Percentiles rank a stretch among this genome's conserved stretches.
These are phyloP conservation scores for Cutaneotrichosporon spelunceum DNA, from an alignment of 1,284 basidiomycete genomes.

Conservation along the genomic window DNA sequence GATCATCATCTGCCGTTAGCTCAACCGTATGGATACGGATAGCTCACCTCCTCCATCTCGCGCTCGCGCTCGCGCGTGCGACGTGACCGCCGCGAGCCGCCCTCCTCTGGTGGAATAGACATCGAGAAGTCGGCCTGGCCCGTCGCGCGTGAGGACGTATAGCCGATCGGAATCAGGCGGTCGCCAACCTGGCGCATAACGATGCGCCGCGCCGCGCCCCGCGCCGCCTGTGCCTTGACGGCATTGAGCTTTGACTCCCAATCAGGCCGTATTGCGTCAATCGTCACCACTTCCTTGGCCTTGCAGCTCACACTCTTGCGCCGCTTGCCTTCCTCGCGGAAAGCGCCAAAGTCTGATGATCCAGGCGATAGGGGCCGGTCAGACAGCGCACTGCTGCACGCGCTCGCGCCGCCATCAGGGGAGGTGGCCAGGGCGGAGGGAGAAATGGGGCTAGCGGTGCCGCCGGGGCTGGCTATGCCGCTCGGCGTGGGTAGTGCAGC, in stretches of 20 bases:
- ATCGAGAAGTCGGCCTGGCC: conserved; percentile 49
- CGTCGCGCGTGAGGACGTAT: conserved; percentile 59
- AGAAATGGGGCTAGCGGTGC: conserved; percentile 6
- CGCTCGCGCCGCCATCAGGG: conserved; percentile 62
- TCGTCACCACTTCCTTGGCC: conserved; percentile 75
- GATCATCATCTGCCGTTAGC: conserved; percentile 73
- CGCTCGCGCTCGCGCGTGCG: conserved; percentile 55
- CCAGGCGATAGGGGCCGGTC: conserved; percentile 2
- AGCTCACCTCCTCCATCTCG: conserved; percentile 80
- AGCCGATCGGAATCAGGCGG: conserved; percentile 90
- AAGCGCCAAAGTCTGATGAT: background rate
- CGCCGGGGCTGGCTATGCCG: conserved; percentile 8
- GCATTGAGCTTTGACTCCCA: conserved; percentile 91
- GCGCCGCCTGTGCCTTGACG: conserved; percentile 78
- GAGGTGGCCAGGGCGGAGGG: conserved; percentile 36
- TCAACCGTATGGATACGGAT: background rate
- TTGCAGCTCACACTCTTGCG: conserved; percentile 54
- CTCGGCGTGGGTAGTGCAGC: conserved; percentile 14
- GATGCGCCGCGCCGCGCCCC: conserved; percentile 89
- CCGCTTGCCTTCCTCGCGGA: conserved; percentile 38
- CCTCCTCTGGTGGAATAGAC: conserved; percentile 29
- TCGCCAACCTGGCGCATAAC: conserved; percentile 99
- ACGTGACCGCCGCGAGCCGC: conserved; percentile 13
- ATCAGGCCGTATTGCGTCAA: conserved; percentile 87
- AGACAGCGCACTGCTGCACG: conserved; percentile 27